Evolutionary conservation across 371 early-diverging fungal species (phyloP).

Genomic region (Furculomyces boomerangus): DNA sequence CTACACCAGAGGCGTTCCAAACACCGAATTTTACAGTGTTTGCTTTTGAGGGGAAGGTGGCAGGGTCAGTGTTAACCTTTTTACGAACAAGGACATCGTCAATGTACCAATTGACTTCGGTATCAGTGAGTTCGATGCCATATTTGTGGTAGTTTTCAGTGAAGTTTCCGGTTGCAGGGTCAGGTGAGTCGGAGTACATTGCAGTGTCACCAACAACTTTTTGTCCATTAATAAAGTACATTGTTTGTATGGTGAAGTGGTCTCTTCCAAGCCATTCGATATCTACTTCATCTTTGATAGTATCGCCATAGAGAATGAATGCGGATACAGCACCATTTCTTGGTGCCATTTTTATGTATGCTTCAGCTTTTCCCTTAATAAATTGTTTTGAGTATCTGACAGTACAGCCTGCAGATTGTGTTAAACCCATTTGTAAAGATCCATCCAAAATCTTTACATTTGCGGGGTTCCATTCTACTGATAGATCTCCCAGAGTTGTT

Average conservation of each 20-base stretch:
- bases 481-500: conserved; percentile 11
- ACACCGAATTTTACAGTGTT: conserved; percentile 17
- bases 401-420: conserved; percentile 14
- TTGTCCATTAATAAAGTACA: conserved; percentile 37
- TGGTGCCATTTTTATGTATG: conserved; percentile 10
- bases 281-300: conserved; percentile 45
- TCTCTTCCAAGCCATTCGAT: conserved; percentile 43
- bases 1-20: conserved; percentile 20
- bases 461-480: conserved; percentile 14
- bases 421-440: conserved; percentile 11
- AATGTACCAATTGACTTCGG: conserved; percentile 6
- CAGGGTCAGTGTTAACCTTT: background rate
- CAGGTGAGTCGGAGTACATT: conserved; percentile 5
- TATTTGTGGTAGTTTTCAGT: conserved; percentile 23
- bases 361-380: conserved; percentile 28
- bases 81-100: background rate
- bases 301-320: conserved; percentile 32
- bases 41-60: conserved; percentile 14
- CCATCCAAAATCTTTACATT: conserved; percentile 11
- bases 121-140: conserved; percentile 17
- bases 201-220: conserved; percentile 27
- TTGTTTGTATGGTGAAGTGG: conserved; percentile 31
- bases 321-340: conserved; percentile 42
- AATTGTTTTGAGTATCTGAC: conserved; percentile 23
- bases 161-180: conserved; percentile 15